Evolutionary conservation across 2,329 filamentous ascomycete species (phyloP).

Genomic region (Trichoderma breve): DNA sequence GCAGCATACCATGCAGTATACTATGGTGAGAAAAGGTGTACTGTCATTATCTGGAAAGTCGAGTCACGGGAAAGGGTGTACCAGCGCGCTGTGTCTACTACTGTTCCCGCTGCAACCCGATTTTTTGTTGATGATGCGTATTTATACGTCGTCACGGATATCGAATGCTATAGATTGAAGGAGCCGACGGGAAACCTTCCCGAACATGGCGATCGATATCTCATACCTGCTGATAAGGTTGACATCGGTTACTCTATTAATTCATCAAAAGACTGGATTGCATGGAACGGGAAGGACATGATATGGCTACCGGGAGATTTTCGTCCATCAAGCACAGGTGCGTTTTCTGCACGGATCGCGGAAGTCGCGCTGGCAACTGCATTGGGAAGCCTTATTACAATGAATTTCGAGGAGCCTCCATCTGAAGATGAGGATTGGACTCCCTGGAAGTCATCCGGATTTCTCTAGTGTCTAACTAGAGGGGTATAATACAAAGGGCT

Average conservation of each 20-base stretch:
- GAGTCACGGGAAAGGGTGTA: background rate
- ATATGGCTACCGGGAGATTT: background rate
- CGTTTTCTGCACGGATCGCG: background rate
- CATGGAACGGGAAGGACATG: background rate
- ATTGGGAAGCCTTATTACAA: background rate
- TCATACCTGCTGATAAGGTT: background rate
- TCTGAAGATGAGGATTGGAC: background rate
- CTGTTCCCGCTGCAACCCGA: background rate
- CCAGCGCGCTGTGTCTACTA: background rate
- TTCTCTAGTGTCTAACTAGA: background rate
- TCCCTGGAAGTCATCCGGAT: background rate
- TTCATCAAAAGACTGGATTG: background rate
- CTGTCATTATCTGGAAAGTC: background rate
- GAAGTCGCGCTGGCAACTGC: background rate
- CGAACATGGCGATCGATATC: background rate
- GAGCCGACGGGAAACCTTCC: background rate
- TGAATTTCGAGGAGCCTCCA: background rate
- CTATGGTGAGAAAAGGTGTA: too few species aligned
- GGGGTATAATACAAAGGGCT: background rate
- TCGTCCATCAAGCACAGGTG: background rate
- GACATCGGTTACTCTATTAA: background rate
- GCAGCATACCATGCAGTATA: background rate
- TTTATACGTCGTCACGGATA: background rate
- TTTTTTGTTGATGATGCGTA: background rate
- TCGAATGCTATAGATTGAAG: background rate